Conservation (phyloP, 2,329 filamentous ascomycete species). For the Phaeoacremonium minimum region DNA sequence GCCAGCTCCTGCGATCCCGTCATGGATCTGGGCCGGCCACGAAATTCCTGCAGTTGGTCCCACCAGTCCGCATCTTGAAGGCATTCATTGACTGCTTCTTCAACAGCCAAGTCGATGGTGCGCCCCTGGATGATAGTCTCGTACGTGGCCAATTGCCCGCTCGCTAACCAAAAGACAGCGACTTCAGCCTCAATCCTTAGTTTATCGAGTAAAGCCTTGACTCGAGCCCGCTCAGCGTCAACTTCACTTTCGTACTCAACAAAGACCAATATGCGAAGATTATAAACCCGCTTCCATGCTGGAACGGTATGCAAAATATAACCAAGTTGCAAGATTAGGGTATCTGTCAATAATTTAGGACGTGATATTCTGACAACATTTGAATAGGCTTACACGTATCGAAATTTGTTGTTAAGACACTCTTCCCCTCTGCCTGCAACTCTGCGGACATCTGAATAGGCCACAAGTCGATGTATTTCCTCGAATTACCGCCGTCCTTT, state of each 20-base stretch:
- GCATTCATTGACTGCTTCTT: conserved; percentile 59
- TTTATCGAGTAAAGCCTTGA: conserved; percentile 72
- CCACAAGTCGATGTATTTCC: conserved; percentile 84
- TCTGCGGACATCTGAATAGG: conserved; percentile 92
- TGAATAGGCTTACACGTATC: conserved; percentile 65
- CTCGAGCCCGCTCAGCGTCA: conserved; percentile 68
- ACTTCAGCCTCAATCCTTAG: conserved; percentile 77
- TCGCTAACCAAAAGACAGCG: conserved; percentile 76
- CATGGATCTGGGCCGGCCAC: conserved; percentile 33
- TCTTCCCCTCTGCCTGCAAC: conserved; percentile 62
- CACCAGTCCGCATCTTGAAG: conserved; percentile 77
- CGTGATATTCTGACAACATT: background rate
- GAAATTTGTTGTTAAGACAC: conserved; percentile 79
- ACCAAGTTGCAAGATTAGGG: conserved; percentile 80
- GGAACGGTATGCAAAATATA: conserved; percentile 80
- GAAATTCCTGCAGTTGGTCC: conserved; percentile 63
- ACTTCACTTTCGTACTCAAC: conserved; percentile 86
- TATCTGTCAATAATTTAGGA: conserved; percentile 35
- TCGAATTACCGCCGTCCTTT: conserved; percentile 50
- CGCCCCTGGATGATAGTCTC: conserved; percentile 74
- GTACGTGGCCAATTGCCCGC: conserved; percentile 67
- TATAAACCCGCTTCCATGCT: conserved; percentile 71
- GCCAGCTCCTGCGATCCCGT: conserved; percentile 36
- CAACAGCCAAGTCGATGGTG: conserved; percentile 46
- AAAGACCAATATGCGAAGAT: conserved; percentile 75